These are phyloP conservation scores for Phytophthora pluvialis DNA, from an alignment of 352 stramenopile species.

Conservation along the genomic window DNA sequence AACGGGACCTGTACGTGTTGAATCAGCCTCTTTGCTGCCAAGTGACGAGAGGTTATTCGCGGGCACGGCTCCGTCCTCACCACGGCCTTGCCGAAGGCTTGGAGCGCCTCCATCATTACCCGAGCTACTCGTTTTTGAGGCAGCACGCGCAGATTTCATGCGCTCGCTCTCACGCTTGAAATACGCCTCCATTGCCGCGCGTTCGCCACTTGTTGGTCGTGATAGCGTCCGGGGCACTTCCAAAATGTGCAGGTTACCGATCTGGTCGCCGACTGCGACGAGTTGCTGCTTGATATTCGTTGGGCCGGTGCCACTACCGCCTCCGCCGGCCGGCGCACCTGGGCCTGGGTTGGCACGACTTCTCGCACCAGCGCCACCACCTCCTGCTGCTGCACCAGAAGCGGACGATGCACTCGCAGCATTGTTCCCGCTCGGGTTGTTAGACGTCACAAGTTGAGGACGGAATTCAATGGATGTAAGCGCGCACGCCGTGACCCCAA, in stretches of 20 bases:
- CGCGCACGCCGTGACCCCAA: conserved; percentile 84
- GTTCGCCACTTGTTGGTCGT: conserved; percentile 83
- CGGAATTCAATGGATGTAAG: conserved; percentile 90
- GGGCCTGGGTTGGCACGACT: conserved; percentile 25
- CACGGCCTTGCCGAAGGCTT: conserved; percentile 33
- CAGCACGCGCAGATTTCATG: conserved; percentile 49
- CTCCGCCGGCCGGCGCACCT: neutral
- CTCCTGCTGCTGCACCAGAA: neutral
- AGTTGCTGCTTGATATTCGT: conserved; percentile 87
- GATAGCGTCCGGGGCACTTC: conserved; percentile 91
- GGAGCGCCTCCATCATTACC: conserved; percentile 20
- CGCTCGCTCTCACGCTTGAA: conserved; percentile 91
- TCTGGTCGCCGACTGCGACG: conserved; percentile 91
- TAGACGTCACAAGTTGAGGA: conserved; percentile 33
- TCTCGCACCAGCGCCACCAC: conserved; percentile 19
- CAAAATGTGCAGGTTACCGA: conserved; percentile 93
- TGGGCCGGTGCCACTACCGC: conserved; percentile 16
- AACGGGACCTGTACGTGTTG: conserved; percentile 1
- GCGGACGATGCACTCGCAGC: conserved; percentile 1
- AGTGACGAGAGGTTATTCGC: conserved; percentile 1
- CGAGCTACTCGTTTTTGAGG: conserved; percentile 8
- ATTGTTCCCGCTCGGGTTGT: conserved; percentile 22
- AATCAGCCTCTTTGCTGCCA: conserved; percentile 26
- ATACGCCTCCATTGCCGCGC: conserved; percentile 83
- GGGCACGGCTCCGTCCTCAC: conserved; percentile 9